Percentiles rank a stretch among this genome's conserved stretches.
Conservation (phyloP, 139 green algal species). For the Picochlorum sp. region DNA sequence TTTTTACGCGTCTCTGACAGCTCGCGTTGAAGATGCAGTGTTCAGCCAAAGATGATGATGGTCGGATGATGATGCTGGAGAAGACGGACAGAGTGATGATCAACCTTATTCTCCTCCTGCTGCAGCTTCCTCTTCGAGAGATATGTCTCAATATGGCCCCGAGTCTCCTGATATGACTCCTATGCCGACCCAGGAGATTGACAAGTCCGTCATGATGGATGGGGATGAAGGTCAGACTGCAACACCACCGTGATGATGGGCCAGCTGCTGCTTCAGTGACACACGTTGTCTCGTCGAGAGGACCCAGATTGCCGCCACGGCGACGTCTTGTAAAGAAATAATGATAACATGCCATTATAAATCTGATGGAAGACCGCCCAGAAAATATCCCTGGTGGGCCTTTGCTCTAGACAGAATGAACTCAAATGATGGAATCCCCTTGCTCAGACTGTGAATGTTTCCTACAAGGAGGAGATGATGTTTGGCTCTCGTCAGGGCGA, state of each 20-base stretch:
- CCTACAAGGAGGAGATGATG: slow-evolving; percentile 62
- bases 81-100: too few relatives aligned
- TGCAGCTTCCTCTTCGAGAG: too few relatives aligned
- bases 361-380: background rate
- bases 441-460: slow-evolving; percentile 19
- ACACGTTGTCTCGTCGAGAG: background rate
- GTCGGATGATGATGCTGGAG: background rate
- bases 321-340: background rate
- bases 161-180: too few relatives aligned
- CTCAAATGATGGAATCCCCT: slow-evolving; percentile 17
- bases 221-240: too few relatives aligned
- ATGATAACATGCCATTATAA: too few relatives aligned
- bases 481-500: slow-evolving; percentile 63
- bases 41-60: slow-evolving; percentile 3
- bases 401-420: background rate
- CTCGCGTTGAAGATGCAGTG: background rate
- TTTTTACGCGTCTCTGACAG: background rate
- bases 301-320: background rate
- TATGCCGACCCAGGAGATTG: too few relatives aligned
- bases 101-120: too few relatives aligned
- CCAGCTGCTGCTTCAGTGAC: background rate
- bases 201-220: too few relatives aligned
- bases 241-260: too few relatives aligned
- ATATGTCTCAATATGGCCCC: too few relatives aligned
- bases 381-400: background rate